Base-by-base conservation (phyloP, 2,329 filamentous ascomycete genomes). In the Diaporthe sp. region DNA sequence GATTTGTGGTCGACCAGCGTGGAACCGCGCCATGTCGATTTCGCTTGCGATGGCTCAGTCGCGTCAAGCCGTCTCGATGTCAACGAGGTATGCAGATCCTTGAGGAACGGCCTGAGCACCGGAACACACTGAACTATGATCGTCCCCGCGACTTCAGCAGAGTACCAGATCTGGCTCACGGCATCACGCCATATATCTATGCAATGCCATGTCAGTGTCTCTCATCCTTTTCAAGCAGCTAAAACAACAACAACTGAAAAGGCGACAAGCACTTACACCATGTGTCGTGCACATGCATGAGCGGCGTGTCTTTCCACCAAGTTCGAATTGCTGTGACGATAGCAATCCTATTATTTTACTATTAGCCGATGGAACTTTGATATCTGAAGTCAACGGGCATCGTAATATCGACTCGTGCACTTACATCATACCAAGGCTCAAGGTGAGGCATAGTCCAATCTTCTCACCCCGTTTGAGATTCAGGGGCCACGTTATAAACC, bases 111-210 rank as follows among this genome's bases (percentile, higher is more conserved):
- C 13, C 88, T 85, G 10, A 90, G 79, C 22, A 90, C 85, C 2
- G 88, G 88, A 3, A 90, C 86, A 76, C 87, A 90, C 78, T 89
- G 88, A 5, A 89, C 88, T 58, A 90, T 89, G 77, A 90, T 88
- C 37, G 88, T 90, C 72, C 88, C 88, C 12, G 87, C 84, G 72
- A 89, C 83, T 80, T 90, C 88, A 22, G 87, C 88, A 0, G 87
- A 88, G 80, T 88, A 86, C 86, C 86, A 87, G 73, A 88, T 82
- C 77, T 87, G 86, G 0, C 85, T 86, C 76, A 86, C 80, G 15
- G 83, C 86, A 76, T 87, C 85, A 65, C 86, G 85, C 84, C 80
- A 82, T 82, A 72, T 39, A 22, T 34, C 65, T 70, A n/a, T 28
- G 53, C 28, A 28, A 57, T 12, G 22, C 44, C 37, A 34, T 28